phyloP scores from a whole-genome alignment of 495 filamentous ascomycete genomes.

The Talaromyces proteolyticus region DNA sequence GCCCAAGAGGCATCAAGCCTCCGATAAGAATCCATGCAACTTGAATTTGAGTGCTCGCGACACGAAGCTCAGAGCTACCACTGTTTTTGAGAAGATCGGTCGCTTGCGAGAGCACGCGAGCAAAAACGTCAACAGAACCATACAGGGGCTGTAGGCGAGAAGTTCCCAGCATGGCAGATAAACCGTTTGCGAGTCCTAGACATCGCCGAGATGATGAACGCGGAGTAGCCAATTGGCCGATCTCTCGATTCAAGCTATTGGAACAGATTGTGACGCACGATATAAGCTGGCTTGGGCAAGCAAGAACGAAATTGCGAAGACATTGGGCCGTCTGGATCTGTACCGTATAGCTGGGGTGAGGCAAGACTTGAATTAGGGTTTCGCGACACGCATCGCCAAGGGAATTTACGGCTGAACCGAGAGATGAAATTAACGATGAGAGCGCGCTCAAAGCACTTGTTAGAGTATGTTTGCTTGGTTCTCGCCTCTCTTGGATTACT shows the following conservation, averaged over 20 bases:
- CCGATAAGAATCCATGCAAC: constrained; percentile 97
- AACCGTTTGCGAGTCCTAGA: constrained; percentile 87
- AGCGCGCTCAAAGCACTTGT: constrained; percentile 75
- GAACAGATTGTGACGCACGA: constrained; percentile 92
- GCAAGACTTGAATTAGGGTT: constrained; percentile 81
- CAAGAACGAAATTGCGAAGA: constrained; percentile 78
- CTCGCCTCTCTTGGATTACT: constrained; percentile 81
- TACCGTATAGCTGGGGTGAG: constrained; percentile 94
- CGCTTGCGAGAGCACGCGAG: constrained; percentile 82
- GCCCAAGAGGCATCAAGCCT: constrained; percentile 91
- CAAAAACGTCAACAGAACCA: constrained; percentile 92
- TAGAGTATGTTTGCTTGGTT: constrained; percentile 83
- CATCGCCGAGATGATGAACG: constrained; percentile 80
- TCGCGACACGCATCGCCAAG: constrained; percentile 81
- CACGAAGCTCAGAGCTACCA: constrained; percentile 82
- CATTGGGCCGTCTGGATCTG: constrained; percentile 84
- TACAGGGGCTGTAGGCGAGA: constrained; percentile 84
- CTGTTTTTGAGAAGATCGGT: constrained; percentile 91
- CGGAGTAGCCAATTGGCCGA: constrained; percentile 67
- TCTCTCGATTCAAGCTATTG: constrained; percentile 88
- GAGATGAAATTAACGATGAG: constrained; percentile 66
- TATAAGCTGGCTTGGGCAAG: constrained; percentile 85
- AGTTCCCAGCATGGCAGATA: constrained; percentile 87
- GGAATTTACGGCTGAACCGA: constrained; percentile 73
- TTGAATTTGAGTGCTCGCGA: constrained; percentile 91